Evolutionary conservation across 2,329 filamentous ascomycete genomes (phyloP).

Genomic region (Aspergillus candidus): DNA sequence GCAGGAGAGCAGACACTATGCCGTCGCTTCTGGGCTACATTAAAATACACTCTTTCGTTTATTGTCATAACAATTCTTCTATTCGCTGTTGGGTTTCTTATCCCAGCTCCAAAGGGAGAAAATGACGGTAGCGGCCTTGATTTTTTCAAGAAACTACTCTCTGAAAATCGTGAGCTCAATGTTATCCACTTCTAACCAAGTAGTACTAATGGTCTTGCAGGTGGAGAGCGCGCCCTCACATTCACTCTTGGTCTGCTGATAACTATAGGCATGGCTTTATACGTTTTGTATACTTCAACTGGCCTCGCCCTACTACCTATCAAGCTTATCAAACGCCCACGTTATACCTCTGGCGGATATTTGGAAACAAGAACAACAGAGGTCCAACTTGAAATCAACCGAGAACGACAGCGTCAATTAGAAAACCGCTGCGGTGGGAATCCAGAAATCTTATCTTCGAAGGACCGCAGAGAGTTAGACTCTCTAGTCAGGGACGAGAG

Average conservation of each 20-base stretch:
- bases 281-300: slow-evolving; percentile 79
- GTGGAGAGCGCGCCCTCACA: slow-evolving; percentile 84
- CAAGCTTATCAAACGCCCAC: slow-evolving; percentile 85
- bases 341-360: slow-evolving; percentile 74
- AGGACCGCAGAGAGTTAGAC: slow-evolving; percentile 85
- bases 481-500: slow-evolving; percentile 82
- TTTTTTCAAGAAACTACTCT: slow-evolving; percentile 79
- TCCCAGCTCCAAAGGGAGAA: slow-evolving; percentile 67
- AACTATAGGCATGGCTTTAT: slow-evolving; percentile 77
- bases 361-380: slow-evolving; percentile 65
- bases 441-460: slow-evolving; percentile 66
- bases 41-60: slow-evolving; percentile 87
- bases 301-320: slow-evolving; percentile 86
- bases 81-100: slow-evolving; percentile 90
- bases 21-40: slow-evolving; percentile 70
- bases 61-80: slow-evolving; percentile 66
- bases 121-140: slow-evolving; percentile 65
- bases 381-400: slow-evolving; percentile 76
- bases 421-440: slow-evolving; percentile 77
- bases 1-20: slow-evolving; percentile 66
- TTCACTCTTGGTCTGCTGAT: slow-evolving; percentile 87
- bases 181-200: not conserved
- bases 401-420: slow-evolving; percentile 85
- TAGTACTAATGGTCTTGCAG: slow-evolving; percentile 31
- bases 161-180: slow-evolving; percentile 63